Conservation (phyloP, 345 rosid genomes). For the Aquilaria sinensis region DNA sequence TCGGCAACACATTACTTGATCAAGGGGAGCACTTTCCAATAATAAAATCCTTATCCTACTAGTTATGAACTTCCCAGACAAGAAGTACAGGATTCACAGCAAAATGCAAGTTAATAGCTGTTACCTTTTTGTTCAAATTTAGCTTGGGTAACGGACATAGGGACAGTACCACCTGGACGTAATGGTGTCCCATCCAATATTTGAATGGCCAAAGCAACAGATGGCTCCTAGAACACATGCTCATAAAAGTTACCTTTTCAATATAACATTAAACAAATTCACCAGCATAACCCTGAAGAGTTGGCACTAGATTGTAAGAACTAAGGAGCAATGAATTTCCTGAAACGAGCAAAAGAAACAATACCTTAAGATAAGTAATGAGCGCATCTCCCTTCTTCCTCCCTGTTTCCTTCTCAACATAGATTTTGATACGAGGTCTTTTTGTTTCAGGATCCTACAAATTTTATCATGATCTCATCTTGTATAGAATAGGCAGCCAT, state of each 20-base stretch:
- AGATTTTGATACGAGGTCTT: slow-evolving; percentile 89
- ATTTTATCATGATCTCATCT: slow-evolving; percentile 11
- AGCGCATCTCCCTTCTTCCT: slow-evolving; percentile 93
- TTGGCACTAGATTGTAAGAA: no score
- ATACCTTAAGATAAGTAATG: slow-evolving; percentile 86
- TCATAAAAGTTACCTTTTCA: slow-evolving; percentile 1
- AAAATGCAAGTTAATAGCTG: background rate
- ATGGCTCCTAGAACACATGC: slow-evolving; percentile 63
- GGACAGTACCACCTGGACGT: slow-evolving; percentile 67
- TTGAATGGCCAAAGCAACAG: slow-evolving; percentile 87
- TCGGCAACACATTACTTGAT: no score
- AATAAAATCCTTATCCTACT: background rate
- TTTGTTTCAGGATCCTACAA: slow-evolving; percentile 81
- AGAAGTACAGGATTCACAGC: no score
- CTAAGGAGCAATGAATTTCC: no score
- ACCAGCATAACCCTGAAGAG: no score
- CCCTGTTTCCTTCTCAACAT: slow-evolving; percentile 83
- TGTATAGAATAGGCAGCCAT: slow-evolving; percentile 6
- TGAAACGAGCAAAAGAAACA: slow-evolving; percentile 7
- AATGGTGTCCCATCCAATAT: slow-evolving; percentile 93
- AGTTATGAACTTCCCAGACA: no score
- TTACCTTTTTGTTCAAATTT: slow-evolving; percentile 95
- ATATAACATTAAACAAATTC: background rate
- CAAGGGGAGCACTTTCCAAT: background rate
- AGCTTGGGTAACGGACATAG: slow-evolving; percentile 80